phyloP scores from a whole-genome alignment of 768 basidiomycete species.

The Rhodotorula diobovata region DNA sequence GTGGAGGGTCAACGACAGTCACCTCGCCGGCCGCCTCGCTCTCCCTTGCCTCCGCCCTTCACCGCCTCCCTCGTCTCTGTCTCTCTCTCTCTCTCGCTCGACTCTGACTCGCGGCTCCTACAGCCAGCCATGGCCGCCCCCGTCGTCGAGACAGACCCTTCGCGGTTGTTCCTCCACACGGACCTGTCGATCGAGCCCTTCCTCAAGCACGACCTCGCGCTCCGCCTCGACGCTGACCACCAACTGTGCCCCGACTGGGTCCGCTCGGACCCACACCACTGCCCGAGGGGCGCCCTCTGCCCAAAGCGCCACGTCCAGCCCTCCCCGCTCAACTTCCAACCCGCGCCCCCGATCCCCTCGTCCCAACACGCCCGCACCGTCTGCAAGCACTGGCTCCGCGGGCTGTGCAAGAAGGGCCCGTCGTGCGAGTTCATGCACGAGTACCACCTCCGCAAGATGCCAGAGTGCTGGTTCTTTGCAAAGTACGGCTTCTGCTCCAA shows the following conservation, averaged over 20 bases:
- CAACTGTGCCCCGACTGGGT: slow-evolving; percentile 87
- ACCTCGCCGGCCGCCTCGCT: too few relatives aligned
- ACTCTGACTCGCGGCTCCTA: background rate
- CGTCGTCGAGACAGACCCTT: slow-evolving; percentile 5
- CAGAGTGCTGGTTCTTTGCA: slow-evolving; percentile 98
- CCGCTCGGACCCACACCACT: slow-evolving; percentile 79
- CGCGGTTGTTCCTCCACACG: slow-evolving; percentile 30
- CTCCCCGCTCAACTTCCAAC: slow-evolving; percentile 81
- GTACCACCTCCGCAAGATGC: slow-evolving; percentile 96
- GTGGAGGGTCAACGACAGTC: too few relatives aligned
- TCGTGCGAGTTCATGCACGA: slow-evolving; percentile 98
- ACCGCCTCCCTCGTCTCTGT: background rate
- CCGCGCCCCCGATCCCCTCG: slow-evolving; percentile 71
- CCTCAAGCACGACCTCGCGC: slow-evolving; percentile 31
- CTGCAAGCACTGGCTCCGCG: slow-evolving; percentile 98
- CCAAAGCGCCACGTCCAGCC: slow-evolving; percentile 77
- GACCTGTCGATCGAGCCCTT: slow-evolving; percentile 32
- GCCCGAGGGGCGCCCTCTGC: slow-evolving; percentile 84
- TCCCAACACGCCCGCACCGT: slow-evolving; percentile 69
- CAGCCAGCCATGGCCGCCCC: background rate
- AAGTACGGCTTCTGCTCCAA: slow-evolving; percentile 97
- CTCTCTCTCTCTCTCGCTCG: background rate
- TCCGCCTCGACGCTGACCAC: slow-evolving; percentile 55
- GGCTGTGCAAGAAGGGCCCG: slow-evolving; percentile 96
- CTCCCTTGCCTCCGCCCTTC: too few relatives aligned